Base-by-base conservation (phyloP, 495 filamentous ascomycete species). In the Hypoxylon rickii region DNA sequence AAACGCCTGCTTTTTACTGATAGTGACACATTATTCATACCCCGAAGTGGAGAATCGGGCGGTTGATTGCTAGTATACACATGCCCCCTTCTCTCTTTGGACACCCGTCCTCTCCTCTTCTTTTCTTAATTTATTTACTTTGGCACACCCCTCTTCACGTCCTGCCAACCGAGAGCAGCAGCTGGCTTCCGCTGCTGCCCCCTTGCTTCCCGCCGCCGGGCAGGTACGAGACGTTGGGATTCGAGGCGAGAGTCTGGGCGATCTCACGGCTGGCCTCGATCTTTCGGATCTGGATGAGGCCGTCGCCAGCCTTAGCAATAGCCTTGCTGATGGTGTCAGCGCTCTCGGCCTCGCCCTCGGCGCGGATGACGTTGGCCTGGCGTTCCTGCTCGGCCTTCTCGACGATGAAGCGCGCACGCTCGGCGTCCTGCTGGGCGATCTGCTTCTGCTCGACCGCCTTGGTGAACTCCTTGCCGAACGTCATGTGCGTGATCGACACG, bases 401-500 rank as follows among this genome's bases (percentile, higher is more conserved):
- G 74, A 98, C 94, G 67, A 99, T 92, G 78, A 99, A 99, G 51
- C 94, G 81, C 19, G 93, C 92, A 46, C 94, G 83, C 81, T 99
- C 94, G 52, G 94, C 94, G 69, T 99, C 94, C 75, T 99, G 94
- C 78, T 99, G 94, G 19, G 94, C 94, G 73, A 99, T 99, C 81
- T 99, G 94, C 83, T 99, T 99, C 82, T 99, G 95, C 79, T 99
- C 94, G 65, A 99, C 94, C 55, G 94, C 94, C 58, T 85, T 84
- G 52, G 94, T 99, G 86, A 99, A 99, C 77, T 99, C 94, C 78
- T 91, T 92, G 50, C 94, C 94, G 74, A 99, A 99, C 47, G 94
- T 97, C 94, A 99, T 97, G 84, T 99, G 94, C 34, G 94, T 99
- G 80, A 99, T 99, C 64, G 89, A 95, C 51, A 99, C 94, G 67